phyloP scores from a whole-genome alignment of 495 filamentous ascomycete genomes.

The Penicillium canariense region DNA sequence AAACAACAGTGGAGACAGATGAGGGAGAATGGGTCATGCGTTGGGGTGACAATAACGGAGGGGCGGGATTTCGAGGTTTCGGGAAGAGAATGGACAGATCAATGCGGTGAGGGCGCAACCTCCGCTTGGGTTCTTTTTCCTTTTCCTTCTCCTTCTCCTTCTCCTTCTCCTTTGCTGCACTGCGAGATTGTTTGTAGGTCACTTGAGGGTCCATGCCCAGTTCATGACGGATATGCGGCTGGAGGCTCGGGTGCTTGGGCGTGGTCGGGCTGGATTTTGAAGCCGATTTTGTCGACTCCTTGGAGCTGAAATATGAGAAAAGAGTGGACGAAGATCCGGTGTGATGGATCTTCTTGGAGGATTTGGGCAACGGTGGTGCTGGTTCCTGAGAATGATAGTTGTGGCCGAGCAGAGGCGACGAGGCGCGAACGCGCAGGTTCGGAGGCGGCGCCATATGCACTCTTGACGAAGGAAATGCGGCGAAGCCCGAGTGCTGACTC shows the following conservation, averaged over 20 bases:
- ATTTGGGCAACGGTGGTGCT: constrained; percentile 25
- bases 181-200: constrained; percentile 24
- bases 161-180: too few species aligned
- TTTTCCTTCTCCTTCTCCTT: background rate
- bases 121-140: constrained; percentile 39
- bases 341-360: constrained; percentile 34
- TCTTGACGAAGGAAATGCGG: constrained; percentile 25
- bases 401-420: constrained; percentile 43
- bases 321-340: constrained; percentile 38
- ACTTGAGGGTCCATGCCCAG: constrained; percentile 25
- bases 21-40: constrained; percentile 46
- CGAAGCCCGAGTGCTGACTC: constrained; percentile 21
- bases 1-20: constrained; percentile 35
- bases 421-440: constrained; percentile 43
- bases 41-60: constrained; percentile 45
- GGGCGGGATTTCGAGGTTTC: constrained; percentile 34
- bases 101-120: constrained; percentile 41
- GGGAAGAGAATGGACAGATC: constrained; percentile 49
- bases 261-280: constrained; percentile 11
- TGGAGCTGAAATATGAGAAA: constrained; percentile 38
- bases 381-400: constrained; percentile 32
- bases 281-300: constrained; percentile 19
- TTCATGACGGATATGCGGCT: constrained; percentile 25
- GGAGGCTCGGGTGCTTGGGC: constrained; percentile 15
- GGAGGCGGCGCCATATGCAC: constrained; percentile 23